A percentile compares a stretch with the other conserved stretches of the same genome.
Evolutionary conservation across 169 alveolate genomes (phyloP).

Genomic region (Theileria parva): DNA sequence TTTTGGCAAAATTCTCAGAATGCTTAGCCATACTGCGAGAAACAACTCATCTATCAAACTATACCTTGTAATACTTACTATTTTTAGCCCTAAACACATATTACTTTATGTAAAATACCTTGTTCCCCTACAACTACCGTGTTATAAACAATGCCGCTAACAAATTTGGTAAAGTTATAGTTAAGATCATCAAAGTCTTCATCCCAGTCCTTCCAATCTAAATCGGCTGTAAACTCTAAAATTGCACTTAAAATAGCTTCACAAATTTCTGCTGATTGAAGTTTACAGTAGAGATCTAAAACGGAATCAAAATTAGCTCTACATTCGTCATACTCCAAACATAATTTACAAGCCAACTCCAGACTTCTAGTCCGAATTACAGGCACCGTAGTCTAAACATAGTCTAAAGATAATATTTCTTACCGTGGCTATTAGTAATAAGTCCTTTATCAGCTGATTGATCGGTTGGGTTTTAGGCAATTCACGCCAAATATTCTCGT

Average conservation of each 20-base stretch:
- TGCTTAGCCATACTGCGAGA: conserved; percentile 36
- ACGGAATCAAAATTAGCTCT: conserved; percentile 16
- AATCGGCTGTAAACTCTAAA: conserved; percentile 21
- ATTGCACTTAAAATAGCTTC: conserved; percentile 48
- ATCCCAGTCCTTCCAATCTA: conserved; percentile 46
- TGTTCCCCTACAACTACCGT: not conserved
- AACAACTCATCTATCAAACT: not conserved
- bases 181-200: not conserved
- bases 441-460: not conserved
- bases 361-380: conserved; percentile 30
- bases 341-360: conserved; percentile 54
- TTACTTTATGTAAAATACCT: not conserved
- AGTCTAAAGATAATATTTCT: not conserved
- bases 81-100: not conserved
- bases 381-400: conserved; percentile 29
- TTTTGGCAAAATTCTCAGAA: conserved; percentile 26
- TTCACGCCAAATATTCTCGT: conserved; percentile 53
- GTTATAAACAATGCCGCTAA: not conserved
- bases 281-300: not conserved
- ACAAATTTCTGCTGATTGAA: conserved; percentile 14
- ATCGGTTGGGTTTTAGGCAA: conserved; percentile 15
- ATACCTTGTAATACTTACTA: conserved; percentile 3
- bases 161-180: not conserved
- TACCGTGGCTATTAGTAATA: conserved; percentile 24
- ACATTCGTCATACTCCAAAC: conserved; percentile 53